Base-by-base conservation (phyloP, 2,329 filamentous ascomycete genomes). In the Chaetomiaceae sp. region DNA sequence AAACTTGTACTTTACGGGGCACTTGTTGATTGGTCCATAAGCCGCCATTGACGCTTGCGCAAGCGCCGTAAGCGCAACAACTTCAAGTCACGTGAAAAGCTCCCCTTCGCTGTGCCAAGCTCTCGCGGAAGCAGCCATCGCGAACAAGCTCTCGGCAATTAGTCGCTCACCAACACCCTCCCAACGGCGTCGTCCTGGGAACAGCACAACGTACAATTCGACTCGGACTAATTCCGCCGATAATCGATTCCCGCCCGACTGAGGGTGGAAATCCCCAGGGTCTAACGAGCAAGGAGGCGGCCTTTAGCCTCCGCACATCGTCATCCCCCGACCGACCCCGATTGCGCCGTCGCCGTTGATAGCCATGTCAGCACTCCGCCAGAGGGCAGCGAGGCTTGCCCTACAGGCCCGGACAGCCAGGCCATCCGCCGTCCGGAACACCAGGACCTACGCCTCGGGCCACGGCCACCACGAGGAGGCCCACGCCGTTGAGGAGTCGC, bases 391-490 rank as follows among this genome's bases (percentile, higher is more conserved):
- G 31, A 68, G 66, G 62, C 63, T 68, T 58, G 72, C 68, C 56
- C 71, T 72, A 56, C 69, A 66, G 57, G 59, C 68, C 40, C 67
- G 67, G 53, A 65, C 67, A 11, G 59, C 66, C 39, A 67, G 67
- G 53, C 66, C 67, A 7, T 61, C 66, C 36, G 54, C 57, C 31
- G 61, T 65, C 47, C 70, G 68, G 56, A 64, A 64, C 59, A 67
- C 72, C 59, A 75, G 79, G 64, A 72, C 71, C 55, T 82, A 82
- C 66, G 79, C 78, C 61, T 82, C 79, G 59, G 70, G 71, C 66
- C 77, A 80, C 63, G 66, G 63, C 53, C 72, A 75, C 54, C 56
- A 72, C 57, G 65, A 75, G 61, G 68, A 65, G 53, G 64, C 73
- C 55, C 72, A 65, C 50, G 56, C 65, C 33, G 71, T 75, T 56